Percentiles rank a stretch among this genome's conserved stretches.
These are phyloP conservation scores for Pseudogymnoascus sp. DNA, from an alignment of 2,329 filamentous ascomycete species.

Conservation along the genomic window DNA sequence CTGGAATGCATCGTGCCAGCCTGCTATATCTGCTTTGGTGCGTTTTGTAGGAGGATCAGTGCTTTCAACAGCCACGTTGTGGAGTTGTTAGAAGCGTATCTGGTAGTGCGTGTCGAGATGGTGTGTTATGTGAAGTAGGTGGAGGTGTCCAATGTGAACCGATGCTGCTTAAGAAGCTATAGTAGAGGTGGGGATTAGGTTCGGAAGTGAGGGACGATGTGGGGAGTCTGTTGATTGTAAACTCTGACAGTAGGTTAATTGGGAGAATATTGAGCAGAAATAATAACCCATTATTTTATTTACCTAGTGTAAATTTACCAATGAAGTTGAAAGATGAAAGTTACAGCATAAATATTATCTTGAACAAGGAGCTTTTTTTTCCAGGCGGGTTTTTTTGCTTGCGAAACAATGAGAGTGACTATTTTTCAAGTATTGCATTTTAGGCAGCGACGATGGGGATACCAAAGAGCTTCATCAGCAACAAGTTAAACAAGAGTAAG, in stretches of 20 bases:
- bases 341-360: neutral
- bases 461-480: neutral
- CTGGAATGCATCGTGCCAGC: neutral
- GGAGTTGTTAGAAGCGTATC: too few species aligned
- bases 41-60: too few species aligned
- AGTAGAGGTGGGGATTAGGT: neutral
- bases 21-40: neutral
- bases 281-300: neutral
- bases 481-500: neutral
- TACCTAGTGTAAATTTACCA: neutral
- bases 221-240: neutral
- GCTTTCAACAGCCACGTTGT: too few species aligned
- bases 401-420: neutral
- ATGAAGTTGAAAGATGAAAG: neutral
- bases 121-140: too few species aligned
- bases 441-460: neutral
- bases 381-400: too few species aligned
- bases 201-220: neutral
- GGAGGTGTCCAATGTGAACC: too few species aligned
- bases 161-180: too few species aligned
- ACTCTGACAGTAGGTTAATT: neutral
- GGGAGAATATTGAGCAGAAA: neutral
- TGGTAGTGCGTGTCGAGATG: too few species aligned
- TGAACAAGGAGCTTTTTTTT: neutral
- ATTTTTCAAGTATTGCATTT: neutral